A percentile compares a stretch with the other conserved stretches of the same genome.
Conservation (phyloP, 116 monocot genomes). For the Posidonia oceanica region DNA sequence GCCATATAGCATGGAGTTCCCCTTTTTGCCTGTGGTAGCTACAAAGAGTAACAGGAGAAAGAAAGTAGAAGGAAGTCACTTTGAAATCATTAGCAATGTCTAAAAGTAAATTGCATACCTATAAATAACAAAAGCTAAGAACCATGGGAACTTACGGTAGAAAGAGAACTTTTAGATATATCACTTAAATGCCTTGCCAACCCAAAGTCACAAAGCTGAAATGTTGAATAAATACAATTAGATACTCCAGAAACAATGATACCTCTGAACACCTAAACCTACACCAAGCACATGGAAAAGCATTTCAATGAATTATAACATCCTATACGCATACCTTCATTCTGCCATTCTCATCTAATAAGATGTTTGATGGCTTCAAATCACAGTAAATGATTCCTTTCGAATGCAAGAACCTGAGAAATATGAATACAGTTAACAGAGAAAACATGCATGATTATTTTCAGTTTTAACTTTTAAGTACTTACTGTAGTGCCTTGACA, state of each 20-base stretch:
- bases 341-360: conserved; percentile 87
- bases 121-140: not conserved
- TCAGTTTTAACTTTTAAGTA: conserved; percentile 2
- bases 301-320: not conserved
- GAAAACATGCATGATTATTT: not conserved
- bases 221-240: not conserved
- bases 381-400: conserved; percentile 89
- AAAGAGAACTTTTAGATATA: conserved; percentile 53
- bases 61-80: not conserved
- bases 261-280: not conserved
- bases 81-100: not conserved
- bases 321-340: conserved; percentile 52
- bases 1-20: conserved; percentile 99
- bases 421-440: not conserved
- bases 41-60: conserved; percentile 5
- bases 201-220: conserved; percentile 99
- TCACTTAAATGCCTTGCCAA: conserved; percentile 55
- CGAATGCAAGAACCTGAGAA: conserved; percentile 77
- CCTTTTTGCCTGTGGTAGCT: conserved; percentile 57
- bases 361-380: conserved; percentile 93
- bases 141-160: conserved; percentile 28
- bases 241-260: not conserved
- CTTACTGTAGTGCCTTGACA: conserved; percentile 93
- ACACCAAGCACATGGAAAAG: not conserved
- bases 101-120: not conserved